Conservation (phyloP, 345 rosid genomes). For the Gossypium longicalyx region DNA sequence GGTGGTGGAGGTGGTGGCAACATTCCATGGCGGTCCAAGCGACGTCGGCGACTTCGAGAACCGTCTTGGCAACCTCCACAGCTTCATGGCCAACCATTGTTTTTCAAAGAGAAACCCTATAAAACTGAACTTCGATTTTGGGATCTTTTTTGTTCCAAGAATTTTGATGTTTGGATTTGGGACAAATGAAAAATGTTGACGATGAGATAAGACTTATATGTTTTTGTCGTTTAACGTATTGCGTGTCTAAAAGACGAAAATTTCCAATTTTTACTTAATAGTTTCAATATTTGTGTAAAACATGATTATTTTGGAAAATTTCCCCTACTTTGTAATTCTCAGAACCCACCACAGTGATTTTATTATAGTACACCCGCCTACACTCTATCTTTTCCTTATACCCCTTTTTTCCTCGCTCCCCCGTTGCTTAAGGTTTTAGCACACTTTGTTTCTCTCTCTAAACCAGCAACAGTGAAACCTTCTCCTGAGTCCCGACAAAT, state of each 20-base stretch:
- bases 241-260: conserved; percentile 6
- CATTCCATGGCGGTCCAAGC: conserved; percentile 81
- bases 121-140: not conserved
- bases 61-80: conserved; percentile 90
- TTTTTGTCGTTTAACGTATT: conserved; percentile 9
- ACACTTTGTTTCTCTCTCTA: not conserved
- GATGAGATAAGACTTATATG: not conserved
- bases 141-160: not conserved
- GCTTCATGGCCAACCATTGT: conserved; percentile 52
- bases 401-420: not conserved
- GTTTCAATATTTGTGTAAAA: no score
- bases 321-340: no score
- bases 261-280: no score
- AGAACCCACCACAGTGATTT: not conserved
- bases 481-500: conserved; percentile 8
- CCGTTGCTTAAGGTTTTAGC: not conserved
- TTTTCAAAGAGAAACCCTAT: not conserved
- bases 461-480: not conserved
- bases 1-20: conserved; percentile 50
- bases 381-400: not conserved
- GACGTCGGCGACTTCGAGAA: conserved; percentile 88
- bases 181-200: not conserved
- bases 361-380: not conserved
- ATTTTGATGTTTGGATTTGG: no score
- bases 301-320: no score